Conservation (phyloP, 2,329 filamentous ascomycete species). For the Coniochaeta prunicola region DNA sequence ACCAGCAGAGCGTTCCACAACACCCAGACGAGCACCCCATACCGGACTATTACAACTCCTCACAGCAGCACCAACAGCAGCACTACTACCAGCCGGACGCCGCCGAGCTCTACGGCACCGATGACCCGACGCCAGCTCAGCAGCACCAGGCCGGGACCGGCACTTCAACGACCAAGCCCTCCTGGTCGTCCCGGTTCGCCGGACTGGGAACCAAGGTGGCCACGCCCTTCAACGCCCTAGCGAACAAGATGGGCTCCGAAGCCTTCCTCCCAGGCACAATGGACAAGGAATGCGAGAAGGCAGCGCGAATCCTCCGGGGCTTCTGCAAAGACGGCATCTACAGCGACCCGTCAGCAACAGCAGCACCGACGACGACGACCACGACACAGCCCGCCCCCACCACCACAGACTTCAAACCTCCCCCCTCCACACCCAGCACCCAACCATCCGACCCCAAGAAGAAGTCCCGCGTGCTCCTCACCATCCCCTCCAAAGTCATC, state of each 20-base stretch:
- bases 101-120: constrained; percentile 12
- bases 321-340: constrained; percentile 69
- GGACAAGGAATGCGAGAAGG: constrained; percentile 88
- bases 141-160: constrained; percentile 10
- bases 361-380: too few relatives aligned
- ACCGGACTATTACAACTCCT: constrained; percentile 17
- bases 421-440: constrained; percentile 12
- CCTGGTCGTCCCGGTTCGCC: constrained; percentile 19
- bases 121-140: constrained; percentile 13
- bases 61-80: neutral
- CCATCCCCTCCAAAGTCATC: constrained; percentile 53
- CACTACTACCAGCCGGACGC: constrained; percentile 12
- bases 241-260: constrained; percentile 75
- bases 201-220: constrained; percentile 42
- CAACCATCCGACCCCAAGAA: constrained; percentile 23
- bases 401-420: constrained; percentile 1
- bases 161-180: constrained; percentile 6
- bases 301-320: constrained; percentile 71
- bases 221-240: constrained; percentile 71
- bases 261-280: constrained; percentile 81
- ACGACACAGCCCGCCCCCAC: neutral
- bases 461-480: constrained; percentile 40
- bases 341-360: constrained; percentile 21
- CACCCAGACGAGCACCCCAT: constrained; percentile 17
- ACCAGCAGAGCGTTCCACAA: constrained; percentile 6